Evolutionary conservation across 805 yeast species (phyloP), one percentile per base, ranked within the genome.

Genomic region (Candida montana): DNA sequence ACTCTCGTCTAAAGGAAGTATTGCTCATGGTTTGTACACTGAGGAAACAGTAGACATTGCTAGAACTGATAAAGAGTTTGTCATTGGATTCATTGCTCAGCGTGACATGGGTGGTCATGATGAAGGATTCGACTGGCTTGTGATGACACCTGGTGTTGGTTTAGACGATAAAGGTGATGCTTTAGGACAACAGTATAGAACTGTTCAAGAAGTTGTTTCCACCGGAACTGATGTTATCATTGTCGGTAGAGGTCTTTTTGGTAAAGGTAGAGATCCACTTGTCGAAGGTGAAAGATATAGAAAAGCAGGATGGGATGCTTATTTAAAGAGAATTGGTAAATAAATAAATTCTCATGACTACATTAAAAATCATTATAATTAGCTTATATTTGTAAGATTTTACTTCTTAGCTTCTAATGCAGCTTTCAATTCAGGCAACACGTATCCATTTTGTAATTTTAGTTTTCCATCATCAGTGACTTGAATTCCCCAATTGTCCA

Each of bases 71-170:
- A 81, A 77, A 55, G 89, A 83, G 45, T 93, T 93, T 66, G 96
- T 88, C 24, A 83, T 93, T 65, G 99, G 99, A 0, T 93, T 91
- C 62, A 93, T 93, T 65, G 97, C 99, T 1, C 97, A 89, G 61
- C 75, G 77, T 57, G 81, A 81, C 44, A 85, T 90, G 86, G 89
- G 89, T 23, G 90, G 89, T 13, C 72, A 74, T 33, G 81, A 75
- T 3, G 93, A 81, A 54, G 93, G 91, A 1, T 90, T 84, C 55
- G 99, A 93, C 65, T 93, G 97, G 96, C 65, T 93, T 31, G 78
- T 90, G 44, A 82, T 93, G 93, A 91, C 99, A 1, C 99, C 99
- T 0, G 99, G 99, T 47, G 99, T 93, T 31, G 98, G 98, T 3
- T 73, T 93, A 39, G 99, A 91, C 59, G 98, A 91, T 59, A 93